Conservation (phyloP, 306 rosid species). For the Albizia julibrissin region DNA sequence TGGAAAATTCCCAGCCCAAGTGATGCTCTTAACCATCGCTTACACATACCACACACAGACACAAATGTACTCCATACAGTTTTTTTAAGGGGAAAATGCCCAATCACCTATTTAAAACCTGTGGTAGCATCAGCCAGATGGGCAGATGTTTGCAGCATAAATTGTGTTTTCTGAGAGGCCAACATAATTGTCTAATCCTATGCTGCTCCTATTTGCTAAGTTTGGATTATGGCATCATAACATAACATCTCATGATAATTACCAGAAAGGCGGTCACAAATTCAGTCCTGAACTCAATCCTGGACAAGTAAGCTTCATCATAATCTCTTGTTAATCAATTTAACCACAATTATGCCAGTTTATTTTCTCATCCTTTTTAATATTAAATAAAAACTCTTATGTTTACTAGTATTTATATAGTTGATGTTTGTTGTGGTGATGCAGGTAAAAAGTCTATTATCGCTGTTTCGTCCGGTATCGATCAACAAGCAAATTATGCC, state of each 20-base stretch:
- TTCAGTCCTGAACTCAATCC: slow-evolving; percentile 49
- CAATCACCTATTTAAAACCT: neutral
- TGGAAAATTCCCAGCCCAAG: slow-evolving; percentile 81
- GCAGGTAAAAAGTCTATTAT: slow-evolving; percentile 48
- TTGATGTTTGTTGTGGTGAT: slow-evolving; percentile 23
- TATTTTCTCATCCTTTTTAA: neutral
- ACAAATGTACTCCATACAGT: neutral
- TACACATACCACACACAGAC: neutral
- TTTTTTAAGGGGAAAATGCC: neutral
- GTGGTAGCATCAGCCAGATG: neutral
- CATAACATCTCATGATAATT: slow-evolving; percentile 34
- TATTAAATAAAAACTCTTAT: slow-evolving; percentile 1
- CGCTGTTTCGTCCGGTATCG: slow-evolving; percentile 41
- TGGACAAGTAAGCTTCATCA: slow-evolving; percentile 38
- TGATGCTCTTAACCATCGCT: slow-evolving; percentile 32
- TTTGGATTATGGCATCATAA: neutral
- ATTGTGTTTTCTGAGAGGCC: slow-evolving; percentile 5
- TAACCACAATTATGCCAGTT: neutral
- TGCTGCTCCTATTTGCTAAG: slow-evolving; percentile 5
- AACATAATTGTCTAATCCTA: neutral
- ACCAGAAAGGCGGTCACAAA: slow-evolving; percentile 43
- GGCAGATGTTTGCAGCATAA: slow-evolving; percentile 22
- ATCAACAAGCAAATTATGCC: slow-evolving; percentile 8
- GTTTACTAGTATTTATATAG: neutral
- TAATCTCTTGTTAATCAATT: slow-evolving; percentile 16